phyloP scores from a whole-genome alignment of 176 grass and related monocot genomes.

The Puccinellia tenuiflora region DNA sequence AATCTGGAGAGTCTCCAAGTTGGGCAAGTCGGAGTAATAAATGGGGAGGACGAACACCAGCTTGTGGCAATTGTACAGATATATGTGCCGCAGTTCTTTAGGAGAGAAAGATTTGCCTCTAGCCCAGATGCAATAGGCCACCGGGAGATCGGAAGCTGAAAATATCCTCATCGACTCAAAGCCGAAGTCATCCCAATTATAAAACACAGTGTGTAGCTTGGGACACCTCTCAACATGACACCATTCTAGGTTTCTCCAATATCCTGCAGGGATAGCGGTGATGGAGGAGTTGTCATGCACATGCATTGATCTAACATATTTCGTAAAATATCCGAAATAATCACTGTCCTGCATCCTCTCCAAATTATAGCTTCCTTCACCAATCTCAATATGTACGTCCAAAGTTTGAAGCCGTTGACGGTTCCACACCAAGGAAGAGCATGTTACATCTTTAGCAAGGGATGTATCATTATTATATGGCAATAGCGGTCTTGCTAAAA shows the following conservation, averaged over 20 bases:
- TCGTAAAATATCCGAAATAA: rapidly evolving
- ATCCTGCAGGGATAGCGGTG: not conserved
- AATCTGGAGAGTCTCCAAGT: not conserved
- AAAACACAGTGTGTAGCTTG: not conserved
- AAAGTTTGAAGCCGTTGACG: not conserved
- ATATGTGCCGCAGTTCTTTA: not conserved
- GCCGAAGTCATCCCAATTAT: rapidly evolving
- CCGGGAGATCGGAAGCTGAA: not conserved
- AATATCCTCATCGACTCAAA: not conserved
- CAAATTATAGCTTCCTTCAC: not conserved
- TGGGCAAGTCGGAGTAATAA: not conserved
- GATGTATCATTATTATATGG: not conserved
- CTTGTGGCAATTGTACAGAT: not conserved
- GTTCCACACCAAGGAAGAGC: not conserved
- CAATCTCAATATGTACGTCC: not conserved
- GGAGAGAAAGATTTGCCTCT: not conserved
- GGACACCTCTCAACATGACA: conserved; percentile 1
- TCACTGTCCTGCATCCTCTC: not conserved
- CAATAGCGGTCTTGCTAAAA: not conserved
- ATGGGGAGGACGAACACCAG: not conserved
- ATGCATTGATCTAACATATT: not conserved
- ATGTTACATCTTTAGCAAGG: not conserved
- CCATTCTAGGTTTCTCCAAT: rapidly evolving
- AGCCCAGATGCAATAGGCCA: not conserved
- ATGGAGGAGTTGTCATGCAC: conserved; percentile 5